A percentile compares a stretch with the other conserved stretches of the same genome.
Evolutionary conservation across 2,329 filamentous ascomycete genomes (phyloP).

Genomic region (Aspergillus sp.): DNA sequence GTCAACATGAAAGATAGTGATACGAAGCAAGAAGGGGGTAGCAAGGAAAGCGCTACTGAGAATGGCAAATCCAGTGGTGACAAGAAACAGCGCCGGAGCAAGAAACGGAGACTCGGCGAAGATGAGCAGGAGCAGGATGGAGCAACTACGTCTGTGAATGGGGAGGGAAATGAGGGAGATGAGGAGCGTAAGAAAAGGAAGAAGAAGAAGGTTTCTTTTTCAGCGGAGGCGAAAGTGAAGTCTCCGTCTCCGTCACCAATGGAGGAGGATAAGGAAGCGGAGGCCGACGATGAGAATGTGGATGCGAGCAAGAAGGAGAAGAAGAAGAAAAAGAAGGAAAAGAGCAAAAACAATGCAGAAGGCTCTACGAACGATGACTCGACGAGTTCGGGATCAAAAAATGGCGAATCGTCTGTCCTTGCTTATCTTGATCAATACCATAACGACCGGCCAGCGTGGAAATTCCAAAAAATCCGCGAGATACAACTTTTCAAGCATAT

Average conservation of each 20-base stretch:
- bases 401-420: slow-evolving; percentile 57
- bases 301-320: slow-evolving; percentile 16
- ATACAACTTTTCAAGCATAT: slow-evolving; percentile 80
- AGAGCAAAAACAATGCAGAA: slow-evolving; percentile 28
- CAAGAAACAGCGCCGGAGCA: slow-evolving; percentile 26
- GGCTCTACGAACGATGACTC: slow-evolving; percentile 15
- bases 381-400: slow-evolving; percentile 12
- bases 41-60: slow-evolving; percentile 1
- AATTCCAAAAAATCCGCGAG: slow-evolving; percentile 95
- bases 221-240: slow-evolving; percentile 42
- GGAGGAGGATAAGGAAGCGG: slow-evolving; percentile 55
- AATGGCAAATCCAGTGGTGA: slow-evolving; percentile 6
- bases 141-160: neutral
- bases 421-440: slow-evolving; percentile 77
- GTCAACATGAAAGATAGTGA: neutral
- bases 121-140: slow-evolving; percentile 16
- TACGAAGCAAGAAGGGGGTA: neutral
- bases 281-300: slow-evolving; percentile 18
- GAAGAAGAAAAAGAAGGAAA: slow-evolving; percentile 23
- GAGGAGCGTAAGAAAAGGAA: slow-evolving; percentile 35
- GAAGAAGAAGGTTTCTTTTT: slow-evolving; percentile 64
- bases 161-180: slow-evolving; percentile 40
- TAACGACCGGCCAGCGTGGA: slow-evolving; percentile 71
- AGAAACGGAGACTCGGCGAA: slow-evolving; percentile 17
- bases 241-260: slow-evolving; percentile 35